Conservation (phyloP, 345 rosid species). For the Triadica sebifera region DNA sequence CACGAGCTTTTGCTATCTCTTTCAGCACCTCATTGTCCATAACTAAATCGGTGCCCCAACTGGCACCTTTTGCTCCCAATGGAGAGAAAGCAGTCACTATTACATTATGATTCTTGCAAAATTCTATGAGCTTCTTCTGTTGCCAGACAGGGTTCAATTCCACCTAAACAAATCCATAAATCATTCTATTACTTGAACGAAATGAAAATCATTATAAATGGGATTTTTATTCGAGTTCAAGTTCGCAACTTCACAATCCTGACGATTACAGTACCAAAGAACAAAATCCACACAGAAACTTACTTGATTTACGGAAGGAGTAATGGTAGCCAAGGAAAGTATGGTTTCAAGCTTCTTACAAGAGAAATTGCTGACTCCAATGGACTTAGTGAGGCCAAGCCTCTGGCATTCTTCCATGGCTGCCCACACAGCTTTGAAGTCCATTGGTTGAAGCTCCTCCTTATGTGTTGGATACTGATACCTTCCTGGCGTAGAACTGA, state of each 20-base stretch:
- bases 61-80: conserved; percentile 20
- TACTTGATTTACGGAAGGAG: conserved; percentile 5
- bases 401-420: conserved; percentile 6
- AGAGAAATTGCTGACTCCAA: conserved; percentile 3
- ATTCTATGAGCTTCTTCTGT: conserved; percentile 9
- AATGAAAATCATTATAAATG: not conserved
- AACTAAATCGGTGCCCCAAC: conserved; percentile 22
- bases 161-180: not conserved
- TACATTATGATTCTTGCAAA: conserved; percentile 11
- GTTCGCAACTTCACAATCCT: too few species aligned
- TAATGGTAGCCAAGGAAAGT: not conserved
- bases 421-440: conserved; percentile 4
- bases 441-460: conserved; percentile 7
- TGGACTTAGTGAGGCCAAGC: conserved; percentile 1
- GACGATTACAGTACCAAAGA: not conserved
- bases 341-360: conserved; percentile 6
- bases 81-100: conserved; percentile 24
- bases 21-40: conserved; percentile 19
- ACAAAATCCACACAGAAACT: not conserved
- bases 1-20: conserved; percentile 22
- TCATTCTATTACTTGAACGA: too few species aligned
- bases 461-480: not conserved
- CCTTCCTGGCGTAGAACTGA: conserved; percentile 2
- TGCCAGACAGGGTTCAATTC: not conserved
- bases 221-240: not conserved